Conservation (phyloP, 2,329 filamentous ascomycete genomes). For the Lasiodiplodia citricola region DNA sequence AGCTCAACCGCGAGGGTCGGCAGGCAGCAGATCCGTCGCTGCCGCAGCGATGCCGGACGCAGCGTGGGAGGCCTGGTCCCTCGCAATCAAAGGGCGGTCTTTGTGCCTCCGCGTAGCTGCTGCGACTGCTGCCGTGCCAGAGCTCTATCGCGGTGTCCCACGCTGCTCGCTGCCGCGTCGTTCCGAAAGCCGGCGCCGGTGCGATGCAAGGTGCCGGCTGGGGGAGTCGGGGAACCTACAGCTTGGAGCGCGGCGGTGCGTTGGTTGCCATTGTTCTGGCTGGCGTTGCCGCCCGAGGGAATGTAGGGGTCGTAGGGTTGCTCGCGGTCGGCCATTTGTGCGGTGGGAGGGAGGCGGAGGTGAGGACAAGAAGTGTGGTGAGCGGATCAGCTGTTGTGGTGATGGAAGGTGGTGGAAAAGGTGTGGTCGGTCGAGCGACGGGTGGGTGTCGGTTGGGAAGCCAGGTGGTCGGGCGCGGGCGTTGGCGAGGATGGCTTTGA, state of each 20-base stretch:
- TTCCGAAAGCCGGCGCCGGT: not conserved
- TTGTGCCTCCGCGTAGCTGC: conserved; percentile 3
- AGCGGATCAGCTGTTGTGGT: conserved; percentile 18
- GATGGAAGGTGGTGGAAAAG: conserved; percentile 27
- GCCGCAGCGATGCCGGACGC: not conserved
- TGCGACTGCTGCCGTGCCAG: conserved; percentile 17
- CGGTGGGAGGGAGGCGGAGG: conserved; percentile 10
- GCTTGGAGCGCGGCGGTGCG: conserved; percentile 79
- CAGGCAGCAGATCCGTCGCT: conserved; percentile 6
- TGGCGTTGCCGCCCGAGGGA: conserved; percentile 70
- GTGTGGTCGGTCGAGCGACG: conserved; percentile 17
- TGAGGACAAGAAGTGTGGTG: conserved; percentile 29
- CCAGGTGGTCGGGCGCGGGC: conserved; percentile 32
- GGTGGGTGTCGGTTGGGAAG: conserved; percentile 24
- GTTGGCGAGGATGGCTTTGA: conserved; percentile 34
- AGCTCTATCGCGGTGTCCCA: conserved; percentile 8
- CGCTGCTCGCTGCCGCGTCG: conserved; percentile 14
- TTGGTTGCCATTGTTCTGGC: conserved; percentile 63
- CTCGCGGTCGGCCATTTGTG: conserved; percentile 62
- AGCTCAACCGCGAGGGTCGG: conserved; percentile 13
- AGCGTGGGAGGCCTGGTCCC: conserved; percentile 3
- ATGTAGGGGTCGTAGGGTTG: conserved; percentile 89
- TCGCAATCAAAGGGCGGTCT: conserved; percentile 18
- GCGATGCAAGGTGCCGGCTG: not conserved
- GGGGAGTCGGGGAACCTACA: conserved; percentile 63